Conservation (phyloP, 306 rosid genomes). For the Carpinus fangiana region DNA sequence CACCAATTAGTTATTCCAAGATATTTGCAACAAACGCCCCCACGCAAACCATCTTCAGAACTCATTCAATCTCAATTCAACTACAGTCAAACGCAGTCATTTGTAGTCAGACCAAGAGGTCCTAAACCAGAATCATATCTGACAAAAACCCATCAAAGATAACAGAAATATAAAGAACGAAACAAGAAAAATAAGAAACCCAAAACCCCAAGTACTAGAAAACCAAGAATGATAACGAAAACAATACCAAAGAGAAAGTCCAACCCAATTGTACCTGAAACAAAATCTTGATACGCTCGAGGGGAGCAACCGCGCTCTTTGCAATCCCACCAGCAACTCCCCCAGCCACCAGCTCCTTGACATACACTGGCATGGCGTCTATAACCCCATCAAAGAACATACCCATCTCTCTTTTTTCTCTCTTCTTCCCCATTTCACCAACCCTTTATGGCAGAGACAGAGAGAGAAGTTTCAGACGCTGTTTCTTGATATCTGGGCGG, state of each 20-base stretch:
- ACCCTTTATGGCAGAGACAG: not conserved
- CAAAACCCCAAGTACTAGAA: slow-evolving; percentile 8
- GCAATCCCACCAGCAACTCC: slow-evolving; percentile 85
- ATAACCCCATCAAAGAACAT: slow-evolving; percentile 38
- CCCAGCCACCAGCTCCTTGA: slow-evolving; percentile 86
- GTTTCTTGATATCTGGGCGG: not conserved
- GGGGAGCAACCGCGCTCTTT: slow-evolving; percentile 82
- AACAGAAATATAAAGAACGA: not conserved
- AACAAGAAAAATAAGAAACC: slow-evolving; percentile 6
- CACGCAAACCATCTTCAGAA: not conserved
- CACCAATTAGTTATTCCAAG: not conserved
- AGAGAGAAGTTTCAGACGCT: not conserved
- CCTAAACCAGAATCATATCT: slow-evolving; percentile 2
- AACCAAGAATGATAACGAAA: not conserved
- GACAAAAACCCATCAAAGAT: not conserved
- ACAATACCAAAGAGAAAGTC: not conserved
- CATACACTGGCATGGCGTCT: slow-evolving; percentile 66
- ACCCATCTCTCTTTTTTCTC: slow-evolving; percentile 38
- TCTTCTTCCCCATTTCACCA: slow-evolving; percentile 45
- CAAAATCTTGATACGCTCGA: slow-evolving; percentile 87
- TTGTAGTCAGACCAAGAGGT: not conserved
- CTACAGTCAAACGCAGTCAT: slow-evolving; percentile 7
- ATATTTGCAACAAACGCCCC: not conserved
- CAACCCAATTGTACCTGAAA: slow-evolving; percentile 56
- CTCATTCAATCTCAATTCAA: not conserved